Percentiles rank a stretch among this genome's conserved stretches.
phyloP scores from a whole-genome alignment of 1,139 yeast species.

The Magnusiomyces fungicola region DNA sequence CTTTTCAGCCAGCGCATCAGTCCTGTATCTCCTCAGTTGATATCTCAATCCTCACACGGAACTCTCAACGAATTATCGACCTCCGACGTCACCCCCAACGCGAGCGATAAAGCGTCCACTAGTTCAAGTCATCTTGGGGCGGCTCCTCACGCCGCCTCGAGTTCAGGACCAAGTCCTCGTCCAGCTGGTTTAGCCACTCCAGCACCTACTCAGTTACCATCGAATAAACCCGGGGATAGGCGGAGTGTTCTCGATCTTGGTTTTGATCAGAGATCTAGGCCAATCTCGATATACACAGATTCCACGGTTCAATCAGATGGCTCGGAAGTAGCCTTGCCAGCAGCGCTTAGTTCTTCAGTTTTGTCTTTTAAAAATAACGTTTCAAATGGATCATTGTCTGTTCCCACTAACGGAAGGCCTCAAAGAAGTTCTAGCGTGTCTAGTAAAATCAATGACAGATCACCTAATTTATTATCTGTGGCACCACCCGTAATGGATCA shows the following conservation, averaged over 20 bases:
- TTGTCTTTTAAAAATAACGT: neutral
- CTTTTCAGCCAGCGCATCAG: slow-evolving; percentile 48
- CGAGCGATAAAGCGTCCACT: neutral
- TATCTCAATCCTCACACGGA: neutral
- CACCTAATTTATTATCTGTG: neutral
- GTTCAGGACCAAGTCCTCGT: neutral
- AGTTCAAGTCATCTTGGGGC: too few species aligned
- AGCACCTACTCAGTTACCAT: neutral
- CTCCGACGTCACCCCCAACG: neutral
- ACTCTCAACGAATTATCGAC: neutral
- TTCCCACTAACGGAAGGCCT: neutral
- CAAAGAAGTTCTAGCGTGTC: neutral
- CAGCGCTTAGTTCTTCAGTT: neutral
- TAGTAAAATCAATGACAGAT: neutral
- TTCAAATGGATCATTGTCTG: neutral
- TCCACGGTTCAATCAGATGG: neutral
- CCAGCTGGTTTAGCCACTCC: neutral
- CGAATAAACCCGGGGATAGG: neutral
- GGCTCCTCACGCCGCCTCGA: neutral
- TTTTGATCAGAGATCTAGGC: neutral
- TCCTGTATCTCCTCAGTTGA: neutral
- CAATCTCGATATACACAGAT: neutral
- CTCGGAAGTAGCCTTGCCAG: neutral
- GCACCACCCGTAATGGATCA: neutral
- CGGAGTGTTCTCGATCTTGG: neutral